Base-by-base conservation (phyloP, 148 eudicot species). In the Rheum nobile region DNA sequence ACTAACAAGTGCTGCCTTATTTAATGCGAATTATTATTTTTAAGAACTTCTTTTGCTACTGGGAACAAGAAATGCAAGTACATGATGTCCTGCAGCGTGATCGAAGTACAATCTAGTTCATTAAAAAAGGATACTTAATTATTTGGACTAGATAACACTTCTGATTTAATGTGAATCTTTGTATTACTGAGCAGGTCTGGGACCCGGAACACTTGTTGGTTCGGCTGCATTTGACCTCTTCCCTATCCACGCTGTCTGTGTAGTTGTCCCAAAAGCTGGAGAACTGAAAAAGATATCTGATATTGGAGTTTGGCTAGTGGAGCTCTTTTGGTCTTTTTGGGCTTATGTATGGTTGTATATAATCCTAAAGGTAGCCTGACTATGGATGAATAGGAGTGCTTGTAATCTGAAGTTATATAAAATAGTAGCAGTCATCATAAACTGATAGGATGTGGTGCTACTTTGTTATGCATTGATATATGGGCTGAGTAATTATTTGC, bases 191-290 rank as follows among this genome's bases (percentile, higher is more conserved):
- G 74, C 80, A 93, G 98, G 98, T 76, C 83, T 93, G 87, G 98
- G 97, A 79, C 98, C 97, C 77, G 98, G 97, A 77, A 91, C 98
- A 63, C 95, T 93, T 68, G 98, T 91, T 81, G 98, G 98, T 78
- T 93, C 98, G 61, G 98, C 98, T 87, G 98, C 98, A 42, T 93
- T 93, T 41, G 98, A 93, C 76, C 86, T 93, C 37, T 93, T 91
- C 77, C 98, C 98, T 6, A 93, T 93, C 76, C 98, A 93, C 78
- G 98, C 98, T 47, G 95, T 93, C 59, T 93, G 98, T 77, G 98
- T 93, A 8, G 83, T 93, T 76, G 92, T 93, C 59, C 97, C 98
- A 37, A 93, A 86, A 85, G 91, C 95, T 81, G 97, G 98, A 83
- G 92, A 93, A 63, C 73, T 91, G 75, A 93, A 93, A 76, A 93